phyloP scores from a whole-genome alignment of 768 basidiomycete species.

The Naganishia antarctica region DNA sequence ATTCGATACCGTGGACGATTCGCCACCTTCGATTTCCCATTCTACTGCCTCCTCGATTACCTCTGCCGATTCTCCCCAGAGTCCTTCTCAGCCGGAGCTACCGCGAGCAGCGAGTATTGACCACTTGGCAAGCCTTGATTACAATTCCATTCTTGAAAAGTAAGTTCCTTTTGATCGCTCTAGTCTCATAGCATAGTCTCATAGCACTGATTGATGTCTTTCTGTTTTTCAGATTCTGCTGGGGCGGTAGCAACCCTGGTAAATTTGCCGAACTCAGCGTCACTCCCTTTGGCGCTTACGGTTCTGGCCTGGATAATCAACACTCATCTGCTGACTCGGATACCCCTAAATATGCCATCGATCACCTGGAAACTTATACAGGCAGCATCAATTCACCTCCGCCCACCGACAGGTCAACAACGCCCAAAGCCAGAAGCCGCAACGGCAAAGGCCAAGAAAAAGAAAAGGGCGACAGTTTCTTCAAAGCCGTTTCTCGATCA shows the following conservation, averaged over 20 bases:
- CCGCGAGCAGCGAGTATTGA: conserved; percentile 19
- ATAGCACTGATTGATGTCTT: conserved; percentile 5
- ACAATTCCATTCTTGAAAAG: conserved; percentile 45
- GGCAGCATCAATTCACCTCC: background rate
- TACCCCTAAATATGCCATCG: conserved; percentile 23
- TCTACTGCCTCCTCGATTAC: conserved; percentile 23
- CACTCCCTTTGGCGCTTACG: background rate
- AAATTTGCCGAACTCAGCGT: conserved; percentile 15
- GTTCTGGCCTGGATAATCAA: conserved; percentile 19
- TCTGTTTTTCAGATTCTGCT: conserved; percentile 41
- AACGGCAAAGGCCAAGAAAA: conserved; percentile 16
- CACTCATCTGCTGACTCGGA: conserved; percentile 19
- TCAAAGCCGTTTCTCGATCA: conserved; percentile 17
- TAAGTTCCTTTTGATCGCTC: conserved; percentile 29
- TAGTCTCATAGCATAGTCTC: too few relatives aligned
- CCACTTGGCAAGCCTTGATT: conserved; percentile 35
- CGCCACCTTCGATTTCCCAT: conserved; percentile 23
- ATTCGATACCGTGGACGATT: background rate
- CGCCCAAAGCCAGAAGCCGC: conserved; percentile 1
- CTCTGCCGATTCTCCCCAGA: conserved; percentile 33
- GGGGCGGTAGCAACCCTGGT: conserved; percentile 36
- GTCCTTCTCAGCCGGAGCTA: conserved; percentile 13
- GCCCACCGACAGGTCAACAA: background rate
- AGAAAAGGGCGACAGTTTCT: conserved; percentile 11
- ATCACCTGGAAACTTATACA: conserved; percentile 21